Base-by-base conservation (phyloP, 2,329 filamentous ascomycete genomes). In the Neocatenulostroma microsporum region DNA sequence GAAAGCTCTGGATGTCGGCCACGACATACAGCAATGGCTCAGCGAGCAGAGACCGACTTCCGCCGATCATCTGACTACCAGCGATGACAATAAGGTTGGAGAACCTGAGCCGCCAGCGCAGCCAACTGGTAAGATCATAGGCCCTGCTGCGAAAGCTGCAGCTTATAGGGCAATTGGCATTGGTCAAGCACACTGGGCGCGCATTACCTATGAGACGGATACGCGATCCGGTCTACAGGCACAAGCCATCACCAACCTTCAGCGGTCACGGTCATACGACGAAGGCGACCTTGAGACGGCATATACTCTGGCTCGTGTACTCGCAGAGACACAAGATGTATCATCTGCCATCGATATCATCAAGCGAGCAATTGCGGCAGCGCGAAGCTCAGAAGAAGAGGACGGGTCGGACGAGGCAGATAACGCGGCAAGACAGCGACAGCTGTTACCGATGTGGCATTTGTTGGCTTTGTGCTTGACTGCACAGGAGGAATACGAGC, bases 81-180 rank as follows among this genome's bases (percentile, higher is more conserved):
- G 39, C 38, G 40, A 48, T 26, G 35, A 53, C 27, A 45, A 54
- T 47, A 41, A 52, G 37, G 48, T 56, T 33, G 51, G 51, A 4
- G 45, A 51, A 13, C 17, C 36, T 4, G 18, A 30, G 5, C 18
- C 24, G n/a, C 25, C 18, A 3, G 27, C 15, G 5, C 31, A 30
- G 11, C 29, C 36, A 6, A 29, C 30, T 11, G 23, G 19, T 20
- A 46, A 53, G 3, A 21, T 48, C 30, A 68, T 89, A 3, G 67
- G 78, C 20, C 72, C 76, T 4, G 67, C 69, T 17, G 70, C 78
- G 10, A 63, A 89, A 37, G 81, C 82, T 3, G 62, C 79, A 40
- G 76, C 84, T 17, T 93, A 89, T 73, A 79, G 87, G 51, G 84
- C 85, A 6, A 81, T 96, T 45, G 91, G 89, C 1, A 70, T 94